Conservation (phyloP, 73 alveolate genomes). For the Paramecium bursaria region DNA sequence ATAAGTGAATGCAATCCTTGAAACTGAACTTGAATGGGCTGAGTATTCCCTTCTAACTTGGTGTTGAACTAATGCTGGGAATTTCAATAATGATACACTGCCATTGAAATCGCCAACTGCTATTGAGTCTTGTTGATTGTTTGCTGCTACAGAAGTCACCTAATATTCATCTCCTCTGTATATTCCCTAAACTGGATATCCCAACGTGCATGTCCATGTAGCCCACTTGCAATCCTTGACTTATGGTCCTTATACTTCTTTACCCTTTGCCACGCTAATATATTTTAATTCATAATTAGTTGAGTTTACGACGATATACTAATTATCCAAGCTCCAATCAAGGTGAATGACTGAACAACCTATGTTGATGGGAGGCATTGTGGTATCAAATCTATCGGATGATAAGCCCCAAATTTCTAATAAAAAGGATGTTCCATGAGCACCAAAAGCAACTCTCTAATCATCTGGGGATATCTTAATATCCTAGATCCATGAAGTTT, state of each 20-base stretch:
- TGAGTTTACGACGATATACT: constrained; percentile 86
- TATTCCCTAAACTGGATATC: constrained; percentile 93
- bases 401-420: constrained; percentile 86
- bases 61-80: constrained; percentile 94
- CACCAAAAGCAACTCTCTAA: constrained; percentile 90
- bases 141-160: constrained; percentile 88
- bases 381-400: constrained; percentile 73
- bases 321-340: constrained; percentile 94
- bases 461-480: constrained; percentile 92
- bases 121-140: constrained; percentile 77
- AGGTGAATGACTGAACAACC: constrained; percentile 93
- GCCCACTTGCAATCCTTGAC: constrained; percentile 90
- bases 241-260: constrained; percentile 84
- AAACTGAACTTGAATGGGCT: constrained; percentile 96
- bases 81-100: constrained; percentile 89
- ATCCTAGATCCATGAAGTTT: constrained; percentile 88
- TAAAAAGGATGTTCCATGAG: constrained; percentile 93
- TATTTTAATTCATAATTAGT: constrained; percentile 94
- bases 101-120: constrained; percentile 97
- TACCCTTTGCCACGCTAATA: constrained; percentile 81
- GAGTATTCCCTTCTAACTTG: constrained; percentile 85
- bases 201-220: constrained; percentile 96
- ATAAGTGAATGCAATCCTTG: constrained; percentile 93
- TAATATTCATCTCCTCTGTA: constrained; percentile 96
- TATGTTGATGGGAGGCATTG: constrained; percentile 79